These are phyloP conservation scores for Beauveria sp. DNA, from an alignment of 2,329 filamentous ascomycete species.

Conservation along the genomic window DNA sequence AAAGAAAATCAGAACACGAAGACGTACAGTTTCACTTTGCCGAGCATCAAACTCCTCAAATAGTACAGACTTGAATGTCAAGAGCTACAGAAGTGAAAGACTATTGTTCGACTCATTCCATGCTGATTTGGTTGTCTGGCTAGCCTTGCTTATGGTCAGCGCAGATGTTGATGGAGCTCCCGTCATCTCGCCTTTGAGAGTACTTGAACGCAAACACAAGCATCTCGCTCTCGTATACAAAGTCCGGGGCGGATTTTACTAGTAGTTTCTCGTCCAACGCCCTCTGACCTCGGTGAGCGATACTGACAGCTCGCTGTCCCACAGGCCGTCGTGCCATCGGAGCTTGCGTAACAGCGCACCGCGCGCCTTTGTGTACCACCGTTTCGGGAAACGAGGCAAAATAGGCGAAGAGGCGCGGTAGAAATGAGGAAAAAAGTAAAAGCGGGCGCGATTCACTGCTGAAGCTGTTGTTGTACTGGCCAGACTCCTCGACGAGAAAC, in stretches of 20 bases:
- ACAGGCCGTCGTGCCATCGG: neutral
- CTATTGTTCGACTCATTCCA: neutral
- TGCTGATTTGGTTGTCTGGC: neutral
- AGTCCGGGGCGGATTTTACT: neutral
- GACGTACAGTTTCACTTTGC: too few relatives aligned
- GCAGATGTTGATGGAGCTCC: neutral
- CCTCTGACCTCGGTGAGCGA: neutral
- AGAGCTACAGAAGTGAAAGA: too few relatives aligned
- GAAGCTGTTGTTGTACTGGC: neutral
- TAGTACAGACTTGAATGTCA: too few relatives aligned
- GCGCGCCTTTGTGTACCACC: neutral
- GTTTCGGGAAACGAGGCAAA: neutral
- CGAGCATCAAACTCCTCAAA: too few relatives aligned
- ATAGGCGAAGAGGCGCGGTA: neutral
- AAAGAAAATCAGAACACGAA: too few relatives aligned
- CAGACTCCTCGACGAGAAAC: neutral
- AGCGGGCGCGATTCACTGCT: neutral
- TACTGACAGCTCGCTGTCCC: neutral
- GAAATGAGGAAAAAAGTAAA: neutral
- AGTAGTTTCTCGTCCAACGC: neutral
- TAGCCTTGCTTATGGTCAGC: neutral
- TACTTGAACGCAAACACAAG: neutral
- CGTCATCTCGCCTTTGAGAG: neutral
- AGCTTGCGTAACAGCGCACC: neutral
- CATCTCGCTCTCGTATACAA: neutral